Percentiles rank a stretch among this genome's conserved stretches.
phyloP scores from a whole-genome alignment of 768 basidiomycete species.

The Hericium erinaceus region DNA sequence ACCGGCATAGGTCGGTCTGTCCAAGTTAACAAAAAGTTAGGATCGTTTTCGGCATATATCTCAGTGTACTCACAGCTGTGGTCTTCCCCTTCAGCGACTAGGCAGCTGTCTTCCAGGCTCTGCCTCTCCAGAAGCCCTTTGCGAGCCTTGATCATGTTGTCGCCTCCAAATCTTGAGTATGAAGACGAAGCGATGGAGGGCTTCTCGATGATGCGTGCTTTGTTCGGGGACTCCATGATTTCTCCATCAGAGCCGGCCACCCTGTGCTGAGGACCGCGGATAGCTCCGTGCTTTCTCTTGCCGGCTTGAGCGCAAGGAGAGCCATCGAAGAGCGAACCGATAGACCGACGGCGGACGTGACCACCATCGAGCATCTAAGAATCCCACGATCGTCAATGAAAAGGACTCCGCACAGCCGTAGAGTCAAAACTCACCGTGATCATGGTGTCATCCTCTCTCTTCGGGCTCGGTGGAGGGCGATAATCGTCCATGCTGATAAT shows the following conservation, averaged over 20 bases:
- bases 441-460: constrained; percentile 74
- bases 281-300: constrained; percentile 41
- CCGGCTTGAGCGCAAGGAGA: constrained; percentile 64
- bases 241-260: constrained; percentile 17
- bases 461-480: constrained; percentile 31
- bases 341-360: constrained; percentile 58
- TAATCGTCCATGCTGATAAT: constrained; percentile 39
- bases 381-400: background rate
- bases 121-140: constrained; percentile 54
- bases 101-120: constrained; percentile 56
- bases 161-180: constrained; percentile 55
- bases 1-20: constrained; percentile 36
- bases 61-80: constrained; percentile 33
- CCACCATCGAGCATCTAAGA: constrained; percentile 73
- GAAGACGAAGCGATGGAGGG: constrained; percentile 59
- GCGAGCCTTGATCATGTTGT: constrained; percentile 58
- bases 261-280: constrained; percentile 6
- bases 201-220: constrained; percentile 46
- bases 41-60: background rate
- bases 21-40: constrained; percentile 10
- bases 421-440: constrained; percentile 44
- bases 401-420: background rate
- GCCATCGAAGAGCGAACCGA: constrained; percentile 54
- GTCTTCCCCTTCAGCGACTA: constrained; percentile 63
- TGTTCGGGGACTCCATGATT: constrained; percentile 32